phyloP scores from a whole-genome alignment of 306 rosid genomes.

The Citrullus colocynthis region DNA sequence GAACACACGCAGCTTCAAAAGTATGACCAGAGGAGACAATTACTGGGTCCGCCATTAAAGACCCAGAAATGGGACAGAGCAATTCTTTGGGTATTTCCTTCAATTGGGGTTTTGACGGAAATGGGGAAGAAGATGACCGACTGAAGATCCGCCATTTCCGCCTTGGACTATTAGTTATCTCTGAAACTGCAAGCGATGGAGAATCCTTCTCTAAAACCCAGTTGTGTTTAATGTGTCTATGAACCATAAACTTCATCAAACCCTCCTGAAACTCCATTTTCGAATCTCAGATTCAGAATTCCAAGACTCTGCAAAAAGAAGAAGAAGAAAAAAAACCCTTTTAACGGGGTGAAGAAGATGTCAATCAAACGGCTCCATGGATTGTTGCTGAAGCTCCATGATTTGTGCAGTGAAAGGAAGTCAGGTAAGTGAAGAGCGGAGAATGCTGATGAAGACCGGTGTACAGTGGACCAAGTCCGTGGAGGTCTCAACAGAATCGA shows the following conservation, averaged over 20 bases:
- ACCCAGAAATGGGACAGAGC: constrained; percentile 58
- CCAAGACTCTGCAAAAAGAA: neutral
- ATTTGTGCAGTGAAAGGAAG: neutral
- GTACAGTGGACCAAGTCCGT: neutral
- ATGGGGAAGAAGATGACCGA: constrained; percentile 16
- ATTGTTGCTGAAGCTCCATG: constrained; percentile 5
- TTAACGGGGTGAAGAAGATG: neutral
- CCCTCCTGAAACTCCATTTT: constrained; percentile 56
- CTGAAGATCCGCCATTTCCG: constrained; percentile 63
- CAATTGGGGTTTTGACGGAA: constrained; percentile 16
- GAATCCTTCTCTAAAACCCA: constrained; percentile 10
- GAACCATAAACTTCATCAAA: constrained; percentile 25
- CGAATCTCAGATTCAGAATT: neutral
- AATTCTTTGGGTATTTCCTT: constrained; percentile 54
- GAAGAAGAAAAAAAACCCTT: neutral
- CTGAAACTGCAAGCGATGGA: constrained; percentile 7
- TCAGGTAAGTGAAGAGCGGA: neutral
- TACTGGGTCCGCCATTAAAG: constrained; percentile 81
- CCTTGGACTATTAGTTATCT: constrained; percentile 9
- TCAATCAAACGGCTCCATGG: constrained; percentile 1
- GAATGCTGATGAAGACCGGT: constrained; percentile 1
- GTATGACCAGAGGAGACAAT: constrained; percentile 89
- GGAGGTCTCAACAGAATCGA: neutral
- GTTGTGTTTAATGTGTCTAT: constrained; percentile 13
- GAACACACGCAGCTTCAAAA: constrained; percentile 51